A percentile compares a stretch with the other conserved stretches of the same genome.
phyloP scores from a whole-genome alignment of 177 flowering plant genomes.

The Vitis hybrid region DNA sequence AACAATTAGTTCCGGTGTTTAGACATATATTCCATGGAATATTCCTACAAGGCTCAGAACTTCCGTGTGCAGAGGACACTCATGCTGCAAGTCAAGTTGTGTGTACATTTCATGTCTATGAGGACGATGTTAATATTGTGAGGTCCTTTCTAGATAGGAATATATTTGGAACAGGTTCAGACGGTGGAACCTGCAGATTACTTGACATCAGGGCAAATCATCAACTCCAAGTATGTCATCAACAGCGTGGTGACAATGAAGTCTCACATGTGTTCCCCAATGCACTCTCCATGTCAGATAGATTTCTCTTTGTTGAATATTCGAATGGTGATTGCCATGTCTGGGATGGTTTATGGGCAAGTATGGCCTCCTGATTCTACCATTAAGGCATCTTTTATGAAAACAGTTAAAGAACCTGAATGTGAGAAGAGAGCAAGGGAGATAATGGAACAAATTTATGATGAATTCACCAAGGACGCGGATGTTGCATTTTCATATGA shows the following conservation, averaged over 20 bases:
- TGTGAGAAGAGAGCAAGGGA: too few relatives aligned
- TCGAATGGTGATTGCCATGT: constrained; percentile 85
- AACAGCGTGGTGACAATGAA: constrained; percentile 55
- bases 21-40: too few relatives aligned
- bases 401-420: too few relatives aligned
- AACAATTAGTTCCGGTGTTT: too few relatives aligned
- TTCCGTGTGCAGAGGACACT: too few relatives aligned
- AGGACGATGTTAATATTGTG: constrained; percentile 82
- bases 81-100: constrained; percentile 80
- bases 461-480: too few relatives aligned
- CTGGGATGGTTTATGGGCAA: constrained; percentile 87
- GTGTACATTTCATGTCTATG: constrained; percentile 83
- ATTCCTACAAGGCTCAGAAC: too few relatives aligned
- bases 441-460: too few relatives aligned
- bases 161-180: constrained; percentile 92
- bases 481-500: too few relatives aligned
- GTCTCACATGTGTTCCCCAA: constrained; percentile 68
- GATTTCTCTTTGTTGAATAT: constrained; percentile 87
- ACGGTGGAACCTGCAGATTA: constrained; percentile 88
- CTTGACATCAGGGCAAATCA: constrained; percentile 92
- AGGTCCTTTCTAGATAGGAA: constrained; percentile 94
- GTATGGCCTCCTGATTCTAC: neutral
- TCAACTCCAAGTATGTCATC: constrained; percentile 85
- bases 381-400: too few relatives aligned
- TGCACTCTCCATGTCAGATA: constrained; percentile 87